A percentile compares a stretch with the other conserved stretches of the same genome.
These are phyloP conservation scores for Fusarium haematococcum DNA, from an alignment of 2,329 filamentous ascomycete genomes.

Conservation along the genomic window DNA sequence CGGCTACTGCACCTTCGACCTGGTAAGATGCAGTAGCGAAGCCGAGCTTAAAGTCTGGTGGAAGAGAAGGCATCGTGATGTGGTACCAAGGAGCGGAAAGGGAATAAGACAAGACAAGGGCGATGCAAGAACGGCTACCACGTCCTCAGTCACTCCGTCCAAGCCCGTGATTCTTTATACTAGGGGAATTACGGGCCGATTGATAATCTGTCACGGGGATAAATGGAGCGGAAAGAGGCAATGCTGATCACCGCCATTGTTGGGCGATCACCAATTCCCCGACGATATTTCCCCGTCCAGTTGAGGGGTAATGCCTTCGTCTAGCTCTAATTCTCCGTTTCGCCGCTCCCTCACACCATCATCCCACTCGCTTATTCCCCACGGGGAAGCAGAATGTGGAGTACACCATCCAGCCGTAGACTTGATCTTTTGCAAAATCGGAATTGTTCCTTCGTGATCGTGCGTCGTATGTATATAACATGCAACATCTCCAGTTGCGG, in stretches of 20 bases:
- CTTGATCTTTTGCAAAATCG: background rate
- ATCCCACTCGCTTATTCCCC: conserved; percentile 23
- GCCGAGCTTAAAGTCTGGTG: conserved; percentile 53
- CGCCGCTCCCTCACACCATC: conserved; percentile 7
- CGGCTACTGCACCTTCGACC: conserved; percentile 57
- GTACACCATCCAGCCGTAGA: background rate
- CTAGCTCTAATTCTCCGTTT: conserved; percentile 25
- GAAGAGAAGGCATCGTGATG: conserved; percentile 13
- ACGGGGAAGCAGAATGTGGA: conserved; percentile 32
- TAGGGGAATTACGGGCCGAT: conserved; percentile 19
- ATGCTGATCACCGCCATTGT: conserved; percentile 14
- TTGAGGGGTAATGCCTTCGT: background rate
- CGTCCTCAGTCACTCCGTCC: background rate
- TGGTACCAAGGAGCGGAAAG: background rate
- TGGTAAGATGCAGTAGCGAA: conserved; percentile 59
- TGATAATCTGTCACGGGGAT: conserved; percentile 5
- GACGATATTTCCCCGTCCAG: background rate
- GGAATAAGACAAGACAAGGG: background rate
- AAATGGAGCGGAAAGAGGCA: background rate
- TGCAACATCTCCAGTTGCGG: background rate
- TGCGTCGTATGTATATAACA: conserved; percentile 24
- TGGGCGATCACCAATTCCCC: conserved; percentile 3
- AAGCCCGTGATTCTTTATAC: conserved; percentile 21
- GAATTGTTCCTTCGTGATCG: background rate
- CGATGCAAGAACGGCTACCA: background rate